phyloP scores from a whole-genome alignment of 75 land plant species.

The Sequoiadendron giganteum region DNA sequence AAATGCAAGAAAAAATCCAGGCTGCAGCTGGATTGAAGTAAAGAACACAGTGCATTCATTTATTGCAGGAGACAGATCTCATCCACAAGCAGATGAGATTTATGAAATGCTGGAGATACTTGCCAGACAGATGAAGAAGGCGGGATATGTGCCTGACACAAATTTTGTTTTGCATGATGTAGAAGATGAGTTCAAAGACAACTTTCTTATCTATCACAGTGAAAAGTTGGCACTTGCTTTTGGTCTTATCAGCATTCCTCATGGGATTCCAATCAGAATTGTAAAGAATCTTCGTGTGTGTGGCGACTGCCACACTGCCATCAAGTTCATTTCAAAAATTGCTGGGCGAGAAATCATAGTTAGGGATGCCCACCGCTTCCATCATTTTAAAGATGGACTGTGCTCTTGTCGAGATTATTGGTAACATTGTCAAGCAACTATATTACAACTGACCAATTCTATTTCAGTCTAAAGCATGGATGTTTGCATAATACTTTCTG shows the following conservation, averaged over 20 bases:
- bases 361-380: slow-evolving; percentile 35
- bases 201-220: slow-evolving; percentile 19
- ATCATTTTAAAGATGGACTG: slow-evolving; percentile 26
- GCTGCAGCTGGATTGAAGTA: slow-evolving; percentile 56
- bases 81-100: slow-evolving; percentile 43
- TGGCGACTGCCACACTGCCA: slow-evolving; percentile 24
- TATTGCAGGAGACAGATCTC: slow-evolving; percentile 46
- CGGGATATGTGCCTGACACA: slow-evolving; percentile 60
- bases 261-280: slow-evolving; percentile 31
- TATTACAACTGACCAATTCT: neutral
- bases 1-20: slow-evolving; percentile 60
- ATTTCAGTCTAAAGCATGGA: neutral
- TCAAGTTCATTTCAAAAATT: slow-evolving; percentile 24
- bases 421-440: neutral
- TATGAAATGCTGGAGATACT: slow-evolving; percentile 36
- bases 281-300: slow-evolving; percentile 34
- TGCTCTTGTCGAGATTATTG: slow-evolving; percentile 14
- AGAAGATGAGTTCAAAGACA: slow-evolving; percentile 31
- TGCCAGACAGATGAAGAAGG: slow-evolving; percentile 27
- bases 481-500: neutral
- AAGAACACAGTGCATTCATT: slow-evolving; percentile 45
- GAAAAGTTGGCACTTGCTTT: slow-evolving; percentile 38
- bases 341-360: slow-evolving; percentile 31
- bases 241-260: slow-evolving; percentile 26
- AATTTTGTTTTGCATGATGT: slow-evolving; percentile 45